These are phyloP conservation scores for Pleurozium schreberi DNA, from an alignment of 225 moss, liverwort and hornwort species.

Conservation along the genomic window DNA sequence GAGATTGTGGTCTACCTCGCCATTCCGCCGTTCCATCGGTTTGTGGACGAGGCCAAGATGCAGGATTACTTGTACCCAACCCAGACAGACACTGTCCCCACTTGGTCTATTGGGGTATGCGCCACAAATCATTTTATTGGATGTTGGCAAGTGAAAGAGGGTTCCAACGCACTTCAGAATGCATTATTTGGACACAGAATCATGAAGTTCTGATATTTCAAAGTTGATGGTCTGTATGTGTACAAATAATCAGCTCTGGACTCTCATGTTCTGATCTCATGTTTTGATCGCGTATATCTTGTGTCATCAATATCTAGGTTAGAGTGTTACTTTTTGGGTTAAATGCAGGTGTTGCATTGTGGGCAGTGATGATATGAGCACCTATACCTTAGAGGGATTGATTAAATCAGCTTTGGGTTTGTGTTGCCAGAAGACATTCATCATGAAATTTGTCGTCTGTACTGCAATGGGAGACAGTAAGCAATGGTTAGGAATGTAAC, in stretches of 20 bases:
- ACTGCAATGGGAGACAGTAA: background rate
- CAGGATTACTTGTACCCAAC: slow-evolving; percentile 36
- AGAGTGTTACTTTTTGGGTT: background rate
- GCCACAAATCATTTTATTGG: too few species aligned
- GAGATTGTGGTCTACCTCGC: slow-evolving; percentile 34
- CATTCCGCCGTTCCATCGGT: slow-evolving; percentile 52
- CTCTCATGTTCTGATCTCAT: background rate
- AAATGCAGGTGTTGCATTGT: background rate
- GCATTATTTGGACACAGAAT: too few species aligned
- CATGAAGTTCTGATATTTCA: too few species aligned
- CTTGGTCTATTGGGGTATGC: slow-evolving; percentile 71
- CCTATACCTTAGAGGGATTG: background rate
- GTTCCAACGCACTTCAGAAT: too few species aligned
- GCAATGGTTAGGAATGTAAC: background rate
- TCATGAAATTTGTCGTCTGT: background rate
- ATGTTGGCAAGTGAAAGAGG: background rate
- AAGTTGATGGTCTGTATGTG: background rate
- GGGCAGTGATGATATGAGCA: too few species aligned
- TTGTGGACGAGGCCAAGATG: slow-evolving; percentile 33
- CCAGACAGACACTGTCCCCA: slow-evolving; percentile 47
- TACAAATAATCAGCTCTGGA: background rate
- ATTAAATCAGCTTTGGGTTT: background rate
- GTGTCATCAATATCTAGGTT: too few species aligned
- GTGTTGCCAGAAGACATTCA: too few species aligned
- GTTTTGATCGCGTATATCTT: background rate